Percentiles rank a stretch among this genome's conserved stretches.
phyloP scores from a whole-genome alignment of 305 asterid species.

The Fraxinus sp. region DNA sequence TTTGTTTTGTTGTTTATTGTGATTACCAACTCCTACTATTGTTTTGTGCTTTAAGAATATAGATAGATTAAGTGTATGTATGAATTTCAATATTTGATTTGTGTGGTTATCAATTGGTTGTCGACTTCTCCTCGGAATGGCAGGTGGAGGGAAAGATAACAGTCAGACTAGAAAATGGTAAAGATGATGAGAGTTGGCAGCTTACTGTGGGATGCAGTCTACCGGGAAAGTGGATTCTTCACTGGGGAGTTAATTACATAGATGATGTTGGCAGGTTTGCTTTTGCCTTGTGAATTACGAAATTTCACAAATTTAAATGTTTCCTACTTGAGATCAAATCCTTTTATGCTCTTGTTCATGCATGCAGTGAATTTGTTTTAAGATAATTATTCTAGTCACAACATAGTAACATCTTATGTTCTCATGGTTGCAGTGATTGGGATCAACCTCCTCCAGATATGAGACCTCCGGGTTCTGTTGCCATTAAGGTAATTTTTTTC shows the following conservation, averaged over 20 bases:
- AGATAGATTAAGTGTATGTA: background rate
- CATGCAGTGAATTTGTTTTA: background rate
- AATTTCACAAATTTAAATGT: background rate
- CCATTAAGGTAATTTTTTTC: constrained; percentile 56
- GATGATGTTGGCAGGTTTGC: constrained; percentile 75
- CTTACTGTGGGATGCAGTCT: constrained; percentile 74
- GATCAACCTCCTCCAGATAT: constrained; percentile 92
- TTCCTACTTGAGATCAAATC: background rate
- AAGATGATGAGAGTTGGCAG: constrained; percentile 57
- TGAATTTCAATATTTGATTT: background rate
- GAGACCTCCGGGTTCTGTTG: constrained; percentile 74
- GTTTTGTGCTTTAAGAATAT: background rate
- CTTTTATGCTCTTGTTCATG: background rate
- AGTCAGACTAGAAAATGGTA: constrained; percentile 53
- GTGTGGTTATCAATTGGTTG: constrained; percentile 22
- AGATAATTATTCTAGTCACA: background rate
- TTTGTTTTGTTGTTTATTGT: background rate
- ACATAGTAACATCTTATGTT: background rate
- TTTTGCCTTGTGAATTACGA: constrained; percentile 8
- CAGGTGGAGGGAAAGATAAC: constrained; percentile 87
- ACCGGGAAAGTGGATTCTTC: constrained; percentile 92
- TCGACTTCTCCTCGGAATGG: constrained; percentile 25
- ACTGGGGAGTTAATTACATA: constrained; percentile 86
- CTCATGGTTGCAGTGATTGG: constrained; percentile 75
- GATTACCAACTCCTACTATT: constrained; percentile 8